Evolutionary conservation across 176 grass and related monocot species (phyloP).

Genomic region (Sorghum bicolor): DNA sequence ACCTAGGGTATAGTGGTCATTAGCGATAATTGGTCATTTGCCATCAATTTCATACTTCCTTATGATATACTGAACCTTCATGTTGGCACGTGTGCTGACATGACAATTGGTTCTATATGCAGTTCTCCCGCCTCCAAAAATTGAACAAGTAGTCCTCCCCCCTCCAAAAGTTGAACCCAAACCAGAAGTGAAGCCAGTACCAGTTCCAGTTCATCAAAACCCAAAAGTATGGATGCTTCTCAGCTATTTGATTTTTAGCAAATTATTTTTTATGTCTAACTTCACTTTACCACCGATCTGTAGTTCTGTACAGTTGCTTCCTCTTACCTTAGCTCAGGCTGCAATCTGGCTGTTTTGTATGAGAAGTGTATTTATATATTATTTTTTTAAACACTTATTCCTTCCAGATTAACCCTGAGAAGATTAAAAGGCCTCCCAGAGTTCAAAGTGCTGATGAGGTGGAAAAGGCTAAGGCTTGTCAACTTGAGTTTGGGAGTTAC

Average conservation of each 20-base stretch:
- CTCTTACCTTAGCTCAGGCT: constrained; percentile 12
- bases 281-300: not conserved
- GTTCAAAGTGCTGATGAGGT: constrained; percentile 67
- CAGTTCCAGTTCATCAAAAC: constrained; percentile 21
- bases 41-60: not conserved
- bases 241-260: constrained; percentile 1
- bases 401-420: constrained; percentile 30
- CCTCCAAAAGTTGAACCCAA: constrained; percentile 45
- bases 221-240: constrained; percentile 44
- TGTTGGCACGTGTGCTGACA: not conserved
- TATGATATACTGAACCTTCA: constrained; percentile 13
- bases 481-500: constrained; percentile 95
- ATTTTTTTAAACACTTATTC: constrained; percentile 11
- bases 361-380: constrained; percentile 4
- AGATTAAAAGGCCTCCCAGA: constrained; percentile 31
- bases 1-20: constrained; percentile 2
- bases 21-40: not conserved
- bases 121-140: constrained; percentile 49
- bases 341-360: not conserved
- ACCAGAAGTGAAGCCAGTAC: constrained; percentile 36
- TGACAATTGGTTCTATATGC: constrained; percentile 36
- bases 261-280: constrained; percentile 11
- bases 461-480: constrained; percentile 73
- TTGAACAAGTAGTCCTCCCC: constrained; percentile 40
- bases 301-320: not conserved